Percentiles rank a stretch among this genome's conserved stretches.
These are phyloP conservation scores for Coprinopsis sp. DNA, from an alignment of 768 basidiomycete species.

Conservation along the genomic window DNA sequence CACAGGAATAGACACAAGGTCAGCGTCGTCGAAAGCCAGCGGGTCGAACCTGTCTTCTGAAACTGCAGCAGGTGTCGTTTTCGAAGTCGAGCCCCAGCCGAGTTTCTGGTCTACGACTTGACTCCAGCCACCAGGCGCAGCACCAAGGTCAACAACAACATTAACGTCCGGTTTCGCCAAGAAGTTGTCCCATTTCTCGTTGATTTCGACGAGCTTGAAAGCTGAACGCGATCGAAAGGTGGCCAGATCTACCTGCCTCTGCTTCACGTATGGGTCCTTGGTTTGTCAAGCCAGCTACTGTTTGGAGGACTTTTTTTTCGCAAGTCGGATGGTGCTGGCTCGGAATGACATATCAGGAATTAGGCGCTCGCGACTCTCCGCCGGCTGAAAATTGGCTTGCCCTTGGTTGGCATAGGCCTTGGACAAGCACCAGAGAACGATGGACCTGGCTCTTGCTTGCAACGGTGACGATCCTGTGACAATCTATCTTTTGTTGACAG, in stretches of 20 bases:
- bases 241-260: slow-evolving; percentile 24
- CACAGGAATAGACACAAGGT: background rate
- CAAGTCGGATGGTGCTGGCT: background rate
- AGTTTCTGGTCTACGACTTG: slow-evolving; percentile 70
- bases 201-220: slow-evolving; percentile 85
- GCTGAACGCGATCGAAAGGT: slow-evolving; percentile 82
- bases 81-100: too few relatives aligned
- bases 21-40: slow-evolving; percentile 38
- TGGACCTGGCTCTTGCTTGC: too few relatives aligned
- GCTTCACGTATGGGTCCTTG: slow-evolving; percentile 67
- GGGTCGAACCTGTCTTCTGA: slow-evolving; percentile 32
- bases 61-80: background rate
- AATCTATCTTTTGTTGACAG: too few relatives aligned
- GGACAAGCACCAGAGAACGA: too few relatives aligned
- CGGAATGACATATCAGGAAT: slow-evolving; percentile 10
- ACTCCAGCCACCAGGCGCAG: slow-evolving; percentile 92
- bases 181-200: slow-evolving; percentile 51
- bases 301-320: slow-evolving; percentile 11
- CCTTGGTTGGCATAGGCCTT: too few relatives aligned
- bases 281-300: slow-evolving; percentile 67
- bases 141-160: slow-evolving; percentile 82
- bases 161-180: slow-evolving; percentile 47
- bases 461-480: too few relatives aligned
- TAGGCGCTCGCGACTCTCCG: too few relatives aligned
- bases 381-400: too few relatives aligned